phyloP scores from a whole-genome alignment of 2,329 filamentous ascomycete species.

The Aspergillus awamori region DNA sequence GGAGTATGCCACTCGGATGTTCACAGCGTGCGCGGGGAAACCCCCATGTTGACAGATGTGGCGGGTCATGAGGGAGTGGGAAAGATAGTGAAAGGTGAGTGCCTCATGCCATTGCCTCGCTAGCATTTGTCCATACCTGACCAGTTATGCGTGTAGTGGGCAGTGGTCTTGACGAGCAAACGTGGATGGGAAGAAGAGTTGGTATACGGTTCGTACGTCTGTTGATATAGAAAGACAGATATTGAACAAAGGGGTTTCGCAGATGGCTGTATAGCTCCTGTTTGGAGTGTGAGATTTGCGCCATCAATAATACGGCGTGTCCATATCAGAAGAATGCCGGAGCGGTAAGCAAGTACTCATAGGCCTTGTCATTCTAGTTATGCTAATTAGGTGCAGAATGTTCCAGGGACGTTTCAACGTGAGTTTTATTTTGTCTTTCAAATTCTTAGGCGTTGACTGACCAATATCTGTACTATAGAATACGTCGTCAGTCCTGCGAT shows the following conservation, averaged over 20 bases:
- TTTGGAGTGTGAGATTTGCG: constrained; percentile 42
- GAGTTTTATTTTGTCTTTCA: neutral
- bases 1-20: constrained; percentile 54
- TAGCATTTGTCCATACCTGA: neutral
- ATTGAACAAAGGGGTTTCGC: constrained; percentile 23
- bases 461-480: constrained; percentile 22
- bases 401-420: constrained; percentile 44
- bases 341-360: constrained; percentile 29
- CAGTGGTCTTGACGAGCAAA: constrained; percentile 26
- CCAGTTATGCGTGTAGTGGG: constrained; percentile 26
- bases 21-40: constrained; percentile 48
- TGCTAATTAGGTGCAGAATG: constrained; percentile 31
- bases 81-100: constrained; percentile 40
- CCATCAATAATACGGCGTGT: constrained; percentile 42
- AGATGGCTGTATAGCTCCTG: constrained; percentile 46
- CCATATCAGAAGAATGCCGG: constrained; percentile 43
- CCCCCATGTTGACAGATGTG: constrained; percentile 49
- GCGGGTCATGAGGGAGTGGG: constrained; percentile 54
- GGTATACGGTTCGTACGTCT: constrained; percentile 34
- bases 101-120: neutral
- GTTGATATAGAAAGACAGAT: neutral
- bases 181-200: constrained; percentile 36
- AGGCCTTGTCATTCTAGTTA: neutral
- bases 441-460: neutral
- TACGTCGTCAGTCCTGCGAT: constrained; percentile 41